These are phyloP conservation scores for Sporothrix variecibatus DNA, from an alignment of 2,329 filamentous ascomycete genomes.

Conservation along the genomic window DNA sequence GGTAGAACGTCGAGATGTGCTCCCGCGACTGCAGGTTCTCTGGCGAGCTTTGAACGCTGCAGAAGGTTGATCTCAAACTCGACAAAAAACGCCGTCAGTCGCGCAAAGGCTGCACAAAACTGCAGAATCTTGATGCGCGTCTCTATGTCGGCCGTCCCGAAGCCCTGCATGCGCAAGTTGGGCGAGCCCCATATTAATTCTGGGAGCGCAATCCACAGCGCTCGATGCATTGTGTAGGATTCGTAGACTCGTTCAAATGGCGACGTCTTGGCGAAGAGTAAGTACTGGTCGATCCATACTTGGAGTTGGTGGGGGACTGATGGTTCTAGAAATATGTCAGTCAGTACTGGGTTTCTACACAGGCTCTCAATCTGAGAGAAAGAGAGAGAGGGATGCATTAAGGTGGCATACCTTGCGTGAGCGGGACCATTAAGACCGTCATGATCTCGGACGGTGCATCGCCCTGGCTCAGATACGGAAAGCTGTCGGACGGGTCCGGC, in stretches of 20 bases:
- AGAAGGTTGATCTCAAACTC: conserved; percentile 49
- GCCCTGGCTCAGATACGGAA: conserved; percentile 46
- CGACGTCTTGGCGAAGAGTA: conserved; percentile 44
- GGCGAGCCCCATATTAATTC: conserved; percentile 46
- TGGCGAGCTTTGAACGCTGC: conserved; percentile 29
- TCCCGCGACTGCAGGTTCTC: conserved; percentile 42
- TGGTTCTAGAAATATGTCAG: conserved; percentile 38
- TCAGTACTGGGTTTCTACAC: background rate
- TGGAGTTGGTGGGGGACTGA: conserved; percentile 48
- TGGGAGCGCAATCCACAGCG: conserved; percentile 57
- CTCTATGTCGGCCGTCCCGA: conserved; percentile 27
- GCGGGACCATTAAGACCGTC: conserved; percentile 33
- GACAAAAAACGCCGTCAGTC: conserved; percentile 55
- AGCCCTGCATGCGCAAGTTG: conserved; percentile 25
- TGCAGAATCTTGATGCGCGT: conserved; percentile 40
- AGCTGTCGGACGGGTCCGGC: conserved; percentile 48
- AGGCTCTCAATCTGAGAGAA: background rate
- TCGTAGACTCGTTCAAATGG: conserved; percentile 43
- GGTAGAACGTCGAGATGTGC: conserved; percentile 48
- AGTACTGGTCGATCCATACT: conserved; percentile 54
- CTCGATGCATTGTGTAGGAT: conserved; percentile 47
- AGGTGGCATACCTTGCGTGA: conserved; percentile 33
- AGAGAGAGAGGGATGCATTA: conserved; percentile 25
- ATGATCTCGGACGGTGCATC: conserved; percentile 38
- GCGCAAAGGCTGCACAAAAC: conserved; percentile 49